Evolutionary conservation across 371 early-diverging fungal genomes (phyloP).

Genomic region (Ordospora pajunii): DNA sequence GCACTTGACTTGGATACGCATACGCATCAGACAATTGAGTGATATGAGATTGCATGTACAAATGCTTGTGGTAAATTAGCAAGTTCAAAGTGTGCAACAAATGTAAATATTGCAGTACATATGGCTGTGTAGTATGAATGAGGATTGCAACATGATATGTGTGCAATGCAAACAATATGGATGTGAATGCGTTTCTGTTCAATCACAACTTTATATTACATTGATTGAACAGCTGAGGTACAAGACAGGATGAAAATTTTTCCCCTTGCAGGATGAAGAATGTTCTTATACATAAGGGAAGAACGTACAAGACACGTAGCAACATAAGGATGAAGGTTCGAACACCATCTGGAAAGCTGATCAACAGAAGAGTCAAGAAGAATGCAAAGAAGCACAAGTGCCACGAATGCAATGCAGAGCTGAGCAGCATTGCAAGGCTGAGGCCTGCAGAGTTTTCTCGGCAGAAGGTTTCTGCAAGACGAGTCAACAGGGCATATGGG

Average conservation of each 20-base stretch:
- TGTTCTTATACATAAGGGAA: conserved; percentile 31
- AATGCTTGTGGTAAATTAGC: too few relatives aligned
- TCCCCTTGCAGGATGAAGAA: conserved; percentile 16
- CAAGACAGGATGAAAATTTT: conserved; percentile 1
- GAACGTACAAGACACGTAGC: conserved; percentile 57
- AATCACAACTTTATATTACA: too few relatives aligned
- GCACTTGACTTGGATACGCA: not conserved
- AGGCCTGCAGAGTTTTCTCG: conserved; percentile 59
- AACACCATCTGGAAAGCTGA: conserved; percentile 41
- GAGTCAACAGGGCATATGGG: conserved; percentile 57
- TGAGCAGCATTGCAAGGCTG: conserved; percentile 50
- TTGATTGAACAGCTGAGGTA: not conserved
- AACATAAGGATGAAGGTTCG: conserved; percentile 46
- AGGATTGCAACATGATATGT: too few relatives aligned
- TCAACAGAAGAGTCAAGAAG: conserved; percentile 48
- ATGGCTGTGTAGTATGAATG: too few relatives aligned
- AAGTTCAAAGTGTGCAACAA: too few relatives aligned
- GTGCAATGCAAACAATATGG: too few relatives aligned
- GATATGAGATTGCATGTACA: too few relatives aligned
- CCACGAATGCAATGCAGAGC: conserved; percentile 56
- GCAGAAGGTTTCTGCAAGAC: conserved; percentile 54
- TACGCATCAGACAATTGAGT: too few relatives aligned
- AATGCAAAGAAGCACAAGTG: conserved; percentile 55
- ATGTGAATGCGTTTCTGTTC: too few relatives aligned
- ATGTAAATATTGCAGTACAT: too few relatives aligned